Conservation (phyloP, 2,329 filamentous ascomycete genomes). For the Fusarium tricinctum region DNA sequence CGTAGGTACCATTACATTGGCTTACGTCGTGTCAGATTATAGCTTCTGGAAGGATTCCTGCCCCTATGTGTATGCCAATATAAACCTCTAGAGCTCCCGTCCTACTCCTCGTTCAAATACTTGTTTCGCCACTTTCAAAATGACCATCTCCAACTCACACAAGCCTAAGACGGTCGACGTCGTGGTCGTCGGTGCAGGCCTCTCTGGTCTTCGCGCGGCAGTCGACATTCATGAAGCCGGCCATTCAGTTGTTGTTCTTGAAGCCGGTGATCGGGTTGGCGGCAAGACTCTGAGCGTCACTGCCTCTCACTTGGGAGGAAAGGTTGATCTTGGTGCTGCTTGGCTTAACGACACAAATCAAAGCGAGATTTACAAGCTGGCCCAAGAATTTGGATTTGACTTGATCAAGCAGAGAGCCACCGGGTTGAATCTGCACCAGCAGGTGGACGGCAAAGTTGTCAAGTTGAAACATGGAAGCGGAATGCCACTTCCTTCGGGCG, state of each 20-base stretch:
- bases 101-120: not conserved
- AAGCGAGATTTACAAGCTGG: slow-evolving; percentile 36
- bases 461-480: slow-evolving; percentile 25
- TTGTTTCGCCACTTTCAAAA: slow-evolving; percentile 4
- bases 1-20: not conserved
- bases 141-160: slow-evolving; percentile 11
- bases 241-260: slow-evolving; percentile 59
- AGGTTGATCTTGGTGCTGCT: slow-evolving; percentile 45
- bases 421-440: slow-evolving; percentile 26
- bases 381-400: slow-evolving; percentile 35
- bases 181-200: slow-evolving; percentile 48
- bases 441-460: slow-evolving; percentile 20
- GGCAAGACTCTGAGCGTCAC: slow-evolving; percentile 57
- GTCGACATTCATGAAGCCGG: slow-evolving; percentile 52
- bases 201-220: slow-evolving; percentile 55
- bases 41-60: slow-evolving; percentile 5
- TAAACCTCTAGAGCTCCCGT: not conserved
- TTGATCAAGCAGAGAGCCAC: slow-evolving; percentile 36
- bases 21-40: slow-evolving; percentile 28
- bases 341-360: slow-evolving; percentile 48
- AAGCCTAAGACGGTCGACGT: slow-evolving; percentile 25
- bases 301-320: slow-evolving; percentile 10
- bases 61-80: not conserved
- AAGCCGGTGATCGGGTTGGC: slow-evolving; percentile 63
- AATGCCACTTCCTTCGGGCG: slow-evolving; percentile 20